These are phyloP conservation scores for Juncus effusus DNA, from an alignment of 176 grass and related monocot genomes.

Conservation along the genomic window DNA sequence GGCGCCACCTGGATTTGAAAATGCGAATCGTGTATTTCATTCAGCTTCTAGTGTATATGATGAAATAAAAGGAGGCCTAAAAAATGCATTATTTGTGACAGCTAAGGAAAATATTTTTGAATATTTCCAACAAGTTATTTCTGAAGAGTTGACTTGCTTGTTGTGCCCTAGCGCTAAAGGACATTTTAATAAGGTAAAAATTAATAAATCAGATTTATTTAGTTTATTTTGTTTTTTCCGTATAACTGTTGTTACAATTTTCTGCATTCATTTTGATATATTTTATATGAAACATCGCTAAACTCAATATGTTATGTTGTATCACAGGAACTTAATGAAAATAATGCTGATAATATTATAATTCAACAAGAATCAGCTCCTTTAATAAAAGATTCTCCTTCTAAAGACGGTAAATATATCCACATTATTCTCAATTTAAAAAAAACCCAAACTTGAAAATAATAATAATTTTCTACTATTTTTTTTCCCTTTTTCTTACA, in stretches of 20 bases:
- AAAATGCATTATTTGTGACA: constrained; percentile 66
- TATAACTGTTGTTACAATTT: constrained; percentile 22
- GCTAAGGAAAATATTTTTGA: constrained; percentile 68
- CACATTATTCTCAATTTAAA: constrained; percentile 16
- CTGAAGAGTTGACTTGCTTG: constrained; percentile 61
- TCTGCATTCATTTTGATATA: constrained; percentile 3
- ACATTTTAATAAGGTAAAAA: constrained; percentile 41
- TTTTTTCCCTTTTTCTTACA: constrained; percentile 21
- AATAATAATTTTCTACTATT: constrained; percentile 27
- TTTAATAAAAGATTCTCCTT: constrained; percentile 1
- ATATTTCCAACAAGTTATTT: constrained; percentile 64
- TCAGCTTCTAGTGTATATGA: constrained; percentile 18
- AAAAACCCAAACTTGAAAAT: constrained; percentile 25
- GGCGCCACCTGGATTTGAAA: constrained; percentile 81
- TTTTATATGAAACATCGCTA: constrained; percentile 8
- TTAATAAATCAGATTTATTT: constrained; percentile 22
- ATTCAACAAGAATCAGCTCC: not conserved
- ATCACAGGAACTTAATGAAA: not conserved
- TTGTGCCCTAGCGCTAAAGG: constrained; percentile 43
- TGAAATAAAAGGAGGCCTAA: constrained; percentile 28
- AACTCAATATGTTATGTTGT: too few species aligned
- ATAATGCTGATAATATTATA: not conserved
- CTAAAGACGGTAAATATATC: constrained; percentile 24
- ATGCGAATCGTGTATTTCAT: constrained; percentile 19
- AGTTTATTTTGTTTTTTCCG: constrained; percentile 17